Base-by-base conservation (phyloP, 441 rosid species). In the Arabidopsis hybrid region DNA sequence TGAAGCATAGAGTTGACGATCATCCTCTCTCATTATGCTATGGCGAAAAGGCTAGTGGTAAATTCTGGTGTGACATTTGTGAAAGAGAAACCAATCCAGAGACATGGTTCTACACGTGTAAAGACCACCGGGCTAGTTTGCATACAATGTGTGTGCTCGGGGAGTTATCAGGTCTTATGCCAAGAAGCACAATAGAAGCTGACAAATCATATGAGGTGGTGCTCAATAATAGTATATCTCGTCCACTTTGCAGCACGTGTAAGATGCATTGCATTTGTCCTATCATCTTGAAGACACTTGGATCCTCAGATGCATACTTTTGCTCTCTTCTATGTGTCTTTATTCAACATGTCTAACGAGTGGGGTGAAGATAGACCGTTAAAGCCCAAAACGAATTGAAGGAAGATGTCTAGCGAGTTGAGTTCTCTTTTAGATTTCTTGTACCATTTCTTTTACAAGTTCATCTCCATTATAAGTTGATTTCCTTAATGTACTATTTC, bases 101-200 rank as follows among this genome's bases (percentile, higher is more conserved):
- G 2, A 42, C 14, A 4, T 42, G 46, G 46, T 42, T 42, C 46
- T 42, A 42, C 14, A 42, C 46, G 5, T 12, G 46, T 42, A 4
- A 42, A 42, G 46, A 42, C 0, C 46, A 42, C 2, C 31, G 8
- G 14, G 63, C 31, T 38, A 17, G 32, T 60, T 60, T 60, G 47
- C 47, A 60, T 60, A 60, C 5, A 39, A 4, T 11, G 8, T 60
- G 65, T 60, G 65, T 60, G 16, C 14, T 60, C 3, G 32, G 47
- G 39, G 6, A 60, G 0, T 10, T 14, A 10, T 6, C 50, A 42
- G 2, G 49, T 10, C 17, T 36, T 14, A 12, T 42, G 47, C 47
- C 14, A 42, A 12, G 7, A 12, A 42, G 14, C 2, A 42, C 14
- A 12, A 12, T 42, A 12, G 2, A 12, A 0, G 0, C 0, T 21